Evolutionary conservation across 306 rosid genomes (phyloP), one percentile per base, ranked within the genome.

Genomic region (Quillaja saponaria): DNA sequence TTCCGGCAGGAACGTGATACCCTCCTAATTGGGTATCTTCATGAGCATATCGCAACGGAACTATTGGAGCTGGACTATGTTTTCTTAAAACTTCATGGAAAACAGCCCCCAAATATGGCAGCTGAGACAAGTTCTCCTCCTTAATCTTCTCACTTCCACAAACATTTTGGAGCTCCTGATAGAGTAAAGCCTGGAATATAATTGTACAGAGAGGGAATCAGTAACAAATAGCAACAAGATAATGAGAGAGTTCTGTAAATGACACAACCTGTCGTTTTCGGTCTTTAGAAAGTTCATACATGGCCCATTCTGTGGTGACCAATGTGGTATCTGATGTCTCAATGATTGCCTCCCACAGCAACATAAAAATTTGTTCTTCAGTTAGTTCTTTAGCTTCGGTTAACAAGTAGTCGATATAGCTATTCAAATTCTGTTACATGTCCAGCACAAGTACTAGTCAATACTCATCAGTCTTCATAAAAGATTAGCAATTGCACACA

Each of bases 11-110:
- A 78, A 92, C 57, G 38, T 79, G 78, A 72, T 74, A 87, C 44
- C 97, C 99, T 16, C 91, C 97, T 42, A 89, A 16, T 49, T 89
- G 68, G 11, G 97, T 87, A 62, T 89, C 95, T 80, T 89, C 97
- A 8, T 92, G 90, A 16, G 61, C 90, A 56, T 76, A 82, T 61
- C 99, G 83, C 20, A 83, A 56, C 4, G 99, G 97, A 28, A 92
- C 67, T 10, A 89, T 19, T 0, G 99, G 94, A 52, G 50, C 91
- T 3, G 97, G 96, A 72, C 85, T 87, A 37, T 92, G 68, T 64
- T 72, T 84, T 76, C 99, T 86, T 28, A 92, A 53, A 8, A 95
- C 83, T 71, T 92, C 99, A 68, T 92, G 99, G 71, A 89, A 92
- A n/a, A 89, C 75, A 54, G 96, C 96, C 59, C 54, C 65, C 49